Percentiles rank a stretch among this genome's conserved stretches.
Conservation (phyloP, 768 basidiomycete species). For the Boletales sp. region DNA sequence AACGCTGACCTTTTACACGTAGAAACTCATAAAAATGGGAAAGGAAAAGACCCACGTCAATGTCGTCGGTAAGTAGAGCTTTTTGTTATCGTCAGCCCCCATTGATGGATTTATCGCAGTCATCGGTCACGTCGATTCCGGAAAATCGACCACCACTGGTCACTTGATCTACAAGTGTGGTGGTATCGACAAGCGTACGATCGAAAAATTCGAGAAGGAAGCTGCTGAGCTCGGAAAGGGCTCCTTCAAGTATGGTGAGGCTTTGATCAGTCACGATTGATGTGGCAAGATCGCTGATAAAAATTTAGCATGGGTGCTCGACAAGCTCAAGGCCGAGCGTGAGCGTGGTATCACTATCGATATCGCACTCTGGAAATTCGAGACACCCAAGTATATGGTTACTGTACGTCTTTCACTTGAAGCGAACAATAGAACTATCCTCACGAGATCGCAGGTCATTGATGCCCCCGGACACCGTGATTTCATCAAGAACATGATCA, state of each 20-base stretch:
- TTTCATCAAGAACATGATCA: slow-evolving; percentile 99
- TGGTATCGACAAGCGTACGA: slow-evolving; percentile 99
- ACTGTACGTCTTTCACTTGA: slow-evolving; percentile 53
- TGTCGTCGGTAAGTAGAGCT: slow-evolving; percentile 78
- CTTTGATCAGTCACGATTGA: slow-evolving; percentile 15
- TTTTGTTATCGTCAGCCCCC: slow-evolving; percentile 4
- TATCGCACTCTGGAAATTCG: slow-evolving; percentile 99
- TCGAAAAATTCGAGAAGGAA: slow-evolving; percentile 99
- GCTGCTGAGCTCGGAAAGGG: slow-evolving; percentile 99
- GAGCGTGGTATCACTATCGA: slow-evolving; percentile 99
- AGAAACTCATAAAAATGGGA: slow-evolving; percentile 80
- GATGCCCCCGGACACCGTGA: slow-evolving; percentile 99
- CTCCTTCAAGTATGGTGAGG: slow-evolving; percentile 93
- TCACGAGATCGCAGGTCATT: slow-evolving; percentile 67
- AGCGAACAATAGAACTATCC: not conserved
- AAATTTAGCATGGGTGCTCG: slow-evolving; percentile 92
- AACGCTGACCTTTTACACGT: slow-evolving; percentile 13
- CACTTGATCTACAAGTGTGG: slow-evolving; percentile 99
- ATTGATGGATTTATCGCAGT: slow-evolving; percentile 49
- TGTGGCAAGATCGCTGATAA: slow-evolving; percentile 17
- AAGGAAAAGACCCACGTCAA: slow-evolving; percentile 96
- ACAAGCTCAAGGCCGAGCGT: slow-evolving; percentile 99
- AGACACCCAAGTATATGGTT: slow-evolving; percentile 95
- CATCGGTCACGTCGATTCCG: slow-evolving; percentile 99
- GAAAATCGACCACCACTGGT: slow-evolving; percentile 99